Percentiles rank a stretch among this genome's conserved stretches.
Conservation (phyloP, 2,329 filamentous ascomycete species). For the Thielaviopsis populi region DNA sequence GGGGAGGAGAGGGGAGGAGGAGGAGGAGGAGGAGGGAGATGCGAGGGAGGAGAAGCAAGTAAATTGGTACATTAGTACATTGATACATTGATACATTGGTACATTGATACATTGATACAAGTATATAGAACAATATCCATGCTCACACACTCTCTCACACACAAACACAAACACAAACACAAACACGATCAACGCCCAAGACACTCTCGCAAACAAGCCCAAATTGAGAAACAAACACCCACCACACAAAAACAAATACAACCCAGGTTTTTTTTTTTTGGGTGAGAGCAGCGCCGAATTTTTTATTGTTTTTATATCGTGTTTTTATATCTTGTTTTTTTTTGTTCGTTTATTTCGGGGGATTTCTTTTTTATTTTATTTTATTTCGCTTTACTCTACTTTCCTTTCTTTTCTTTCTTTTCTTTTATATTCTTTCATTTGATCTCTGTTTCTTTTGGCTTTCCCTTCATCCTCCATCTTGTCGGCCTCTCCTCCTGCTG, state of each 20-base stretch:
- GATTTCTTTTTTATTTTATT: not conserved
- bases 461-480: no score
- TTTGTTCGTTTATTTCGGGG: not conserved
- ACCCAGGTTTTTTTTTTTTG: not conserved
- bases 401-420: not conserved
- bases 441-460: constrained; percentile 28
- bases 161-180: not conserved
- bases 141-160: not conserved
- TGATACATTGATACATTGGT: no score
- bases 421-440: not conserved
- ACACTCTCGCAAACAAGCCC: not conserved
- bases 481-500: no score
- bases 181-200: not conserved
- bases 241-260: not conserved
- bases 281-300: not conserved
- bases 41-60: not conserved
- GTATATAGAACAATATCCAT: not conserved
- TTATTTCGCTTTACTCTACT: not conserved
- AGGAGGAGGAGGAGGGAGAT: no score
- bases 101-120: not conserved
- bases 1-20: not conserved
- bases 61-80: no score
- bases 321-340: not conserved
- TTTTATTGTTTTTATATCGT: not conserved
- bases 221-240: not conserved